Percentiles rank a stretch among this genome's conserved stretches.
These are phyloP conservation scores for Aspergillus quadricinctus DNA, from an alignment of 2,329 filamentous ascomycete species.

Conservation along the genomic window DNA sequence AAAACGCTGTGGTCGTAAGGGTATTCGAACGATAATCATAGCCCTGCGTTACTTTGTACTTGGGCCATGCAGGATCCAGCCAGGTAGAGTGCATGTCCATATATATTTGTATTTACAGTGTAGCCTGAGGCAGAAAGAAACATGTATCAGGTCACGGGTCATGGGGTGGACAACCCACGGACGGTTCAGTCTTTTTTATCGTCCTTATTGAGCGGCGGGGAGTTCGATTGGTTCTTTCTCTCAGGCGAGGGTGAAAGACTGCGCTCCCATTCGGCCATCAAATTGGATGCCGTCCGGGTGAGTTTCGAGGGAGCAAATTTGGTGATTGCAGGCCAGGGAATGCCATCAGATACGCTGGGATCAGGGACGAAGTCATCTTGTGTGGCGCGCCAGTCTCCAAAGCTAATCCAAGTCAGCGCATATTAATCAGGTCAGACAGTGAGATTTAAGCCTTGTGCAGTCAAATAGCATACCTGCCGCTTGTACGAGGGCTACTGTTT, in stretches of 20 bases:
- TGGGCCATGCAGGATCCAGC: constrained; percentile 13
- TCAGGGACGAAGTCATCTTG: constrained; percentile 23
- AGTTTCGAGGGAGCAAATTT: constrained; percentile 71
- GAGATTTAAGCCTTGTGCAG: constrained; percentile 14
- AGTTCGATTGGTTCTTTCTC: constrained; percentile 12
- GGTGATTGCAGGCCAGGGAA: constrained; percentile 66
- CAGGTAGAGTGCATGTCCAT: constrained; percentile 10
- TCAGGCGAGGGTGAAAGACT: constrained; percentile 56
- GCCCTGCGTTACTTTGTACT: constrained; percentile 29
- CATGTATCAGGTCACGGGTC: constrained; percentile 1
- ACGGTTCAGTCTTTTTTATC: constrained; percentile 28
- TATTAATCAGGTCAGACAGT: constrained; percentile 9
- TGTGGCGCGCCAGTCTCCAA: constrained; percentile 33
- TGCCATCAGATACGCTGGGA: constrained; percentile 35
- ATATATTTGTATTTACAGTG: constrained; percentile 17
- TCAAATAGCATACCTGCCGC: constrained; percentile 44
- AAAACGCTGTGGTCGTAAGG: constrained; percentile 27
- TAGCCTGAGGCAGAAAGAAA: constrained; percentile 1
- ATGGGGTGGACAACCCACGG: neutral
- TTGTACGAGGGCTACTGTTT: constrained; percentile 50
- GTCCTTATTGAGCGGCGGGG: constrained; percentile 21
- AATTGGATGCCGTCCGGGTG: constrained; percentile 73
- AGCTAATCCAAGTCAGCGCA: constrained; percentile 31
- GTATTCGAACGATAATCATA: constrained; percentile 27
- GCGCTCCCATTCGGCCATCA: constrained; percentile 91